Conservation (phyloP, 345 rosid genomes). For the Trapa incisa region DNA sequence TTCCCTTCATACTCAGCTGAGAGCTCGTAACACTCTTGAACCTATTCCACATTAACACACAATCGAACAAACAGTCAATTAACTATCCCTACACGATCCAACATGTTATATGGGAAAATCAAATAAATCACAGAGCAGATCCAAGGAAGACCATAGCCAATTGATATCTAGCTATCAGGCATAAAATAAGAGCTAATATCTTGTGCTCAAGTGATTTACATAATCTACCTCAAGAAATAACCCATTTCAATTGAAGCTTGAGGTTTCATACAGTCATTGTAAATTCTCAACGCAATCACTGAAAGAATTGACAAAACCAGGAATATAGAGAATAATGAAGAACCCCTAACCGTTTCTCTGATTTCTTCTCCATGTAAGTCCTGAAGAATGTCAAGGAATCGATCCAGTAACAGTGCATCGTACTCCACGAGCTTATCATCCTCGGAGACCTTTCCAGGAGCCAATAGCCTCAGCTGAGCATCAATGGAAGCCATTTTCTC, state of each 20-base stretch:
- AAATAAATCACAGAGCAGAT: neutral
- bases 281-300: neutral
- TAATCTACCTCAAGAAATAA: neutral
- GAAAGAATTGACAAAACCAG: neutral
- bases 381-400: slow-evolving; percentile 90
- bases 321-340: neutral
- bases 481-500: slow-evolving; percentile 89
- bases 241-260: neutral
- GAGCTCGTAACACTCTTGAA: slow-evolving; percentile 89
- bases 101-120: neutral
- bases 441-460: slow-evolving; percentile 78
- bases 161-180: neutral
- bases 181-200: neutral
- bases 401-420: slow-evolving; percentile 80
- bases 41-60: slow-evolving; percentile 28
- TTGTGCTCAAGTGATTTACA: neutral
- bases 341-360: slow-evolving; percentile 57
- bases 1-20: slow-evolving; percentile 88
- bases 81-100: neutral
- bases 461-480: slow-evolving; percentile 82
- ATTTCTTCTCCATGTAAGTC: slow-evolving; percentile 84
- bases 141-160: neutral
- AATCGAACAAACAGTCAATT: neutral
- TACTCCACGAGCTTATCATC: slow-evolving; percentile 92
- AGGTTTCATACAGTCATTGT: neutral